Percentiles rank a stretch among this genome's conserved stretches.
phyloP scores from a whole-genome alignment of 1,139 yeast species.

The Hemisphaericaspora xylofermentans region DNA sequence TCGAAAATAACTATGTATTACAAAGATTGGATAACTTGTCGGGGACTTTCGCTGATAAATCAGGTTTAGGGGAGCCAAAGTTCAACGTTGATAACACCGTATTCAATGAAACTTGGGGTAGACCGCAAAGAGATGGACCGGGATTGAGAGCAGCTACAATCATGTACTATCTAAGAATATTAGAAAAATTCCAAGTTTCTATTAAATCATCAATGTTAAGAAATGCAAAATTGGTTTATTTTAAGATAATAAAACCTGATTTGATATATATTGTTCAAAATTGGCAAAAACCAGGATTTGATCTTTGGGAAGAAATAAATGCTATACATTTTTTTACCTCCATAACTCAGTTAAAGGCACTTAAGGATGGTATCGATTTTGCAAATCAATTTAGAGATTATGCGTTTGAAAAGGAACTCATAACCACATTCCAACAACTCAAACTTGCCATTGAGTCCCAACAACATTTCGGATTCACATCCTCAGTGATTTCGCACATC shows the following conservation, averaged over 20 bases:
- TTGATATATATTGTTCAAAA: conserved; percentile 58
- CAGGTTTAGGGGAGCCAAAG: conserved; percentile 89
- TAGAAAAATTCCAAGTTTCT: conserved; percentile 29
- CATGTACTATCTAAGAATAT: conserved; percentile 50
- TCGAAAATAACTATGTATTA: conserved; percentile 53
- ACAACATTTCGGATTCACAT: conserved; percentile 29
- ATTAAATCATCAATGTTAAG: conserved; percentile 24
- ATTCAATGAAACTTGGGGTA: conserved; percentile 75
- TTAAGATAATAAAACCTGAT: conserved; percentile 65
- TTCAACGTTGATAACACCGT: conserved; percentile 64
- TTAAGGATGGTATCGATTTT: conserved; percentile 55
- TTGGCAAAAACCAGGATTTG: conserved; percentile 73
- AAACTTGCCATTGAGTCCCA: conserved; percentile 25
- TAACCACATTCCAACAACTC: conserved; percentile 30
- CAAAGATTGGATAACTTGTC: conserved; percentile 70
- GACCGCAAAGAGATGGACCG: conserved; percentile 97
- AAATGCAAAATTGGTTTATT: conserved; percentile 39
- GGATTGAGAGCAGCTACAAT: conserved; percentile 74
- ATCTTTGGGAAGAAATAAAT: conserved; percentile 89
- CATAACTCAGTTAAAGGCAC: conserved; percentile 68
- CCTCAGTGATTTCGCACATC: conserved; percentile 49
- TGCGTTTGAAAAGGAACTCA: conserved; percentile 25
- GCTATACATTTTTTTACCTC: conserved; percentile 79
- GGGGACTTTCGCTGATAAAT: conserved; percentile 55
- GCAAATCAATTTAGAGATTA: conserved; percentile 39